A percentile compares a stretch with the other conserved stretches of the same genome.
These are phyloP conservation scores for Leptosphaerulina australis DNA, from an alignment of 2,329 filamentous ascomycete genomes.

Conservation along the genomic window DNA sequence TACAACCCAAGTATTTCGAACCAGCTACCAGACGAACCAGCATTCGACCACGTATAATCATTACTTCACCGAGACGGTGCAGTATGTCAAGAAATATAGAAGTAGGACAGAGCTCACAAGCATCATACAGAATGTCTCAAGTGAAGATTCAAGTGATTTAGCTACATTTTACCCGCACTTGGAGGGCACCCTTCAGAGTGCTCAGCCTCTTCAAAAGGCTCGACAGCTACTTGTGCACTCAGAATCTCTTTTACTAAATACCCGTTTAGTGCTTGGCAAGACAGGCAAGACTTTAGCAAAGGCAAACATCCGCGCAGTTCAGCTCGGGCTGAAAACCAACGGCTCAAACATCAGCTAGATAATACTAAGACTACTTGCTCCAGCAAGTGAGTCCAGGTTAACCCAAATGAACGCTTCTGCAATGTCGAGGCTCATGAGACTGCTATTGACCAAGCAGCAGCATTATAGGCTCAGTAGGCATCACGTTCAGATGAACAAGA, in stretches of 20 bases:
- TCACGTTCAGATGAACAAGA: no score
- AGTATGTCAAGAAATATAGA: conserved; percentile 35
- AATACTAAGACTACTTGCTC: background rate
- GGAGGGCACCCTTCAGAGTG: background rate
- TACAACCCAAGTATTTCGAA: no score
- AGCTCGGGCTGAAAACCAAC: conserved; percentile 14
- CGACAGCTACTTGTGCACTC: background rate
- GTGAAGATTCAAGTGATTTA: no score
- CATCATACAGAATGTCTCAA: no score
- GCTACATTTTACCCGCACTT: background rate
- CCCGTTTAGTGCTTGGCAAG: conserved; percentile 8
- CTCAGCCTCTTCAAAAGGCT: conserved; percentile 10
- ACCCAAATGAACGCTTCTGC: conserved; percentile 21
- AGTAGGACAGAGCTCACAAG: conserved; percentile 28
- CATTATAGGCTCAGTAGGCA: no score
- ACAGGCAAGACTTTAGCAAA: conserved; percentile 15
- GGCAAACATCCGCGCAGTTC: conserved; percentile 12
- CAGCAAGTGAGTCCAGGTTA: conserved; percentile 14
- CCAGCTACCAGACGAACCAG: no score
- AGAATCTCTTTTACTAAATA: background rate
- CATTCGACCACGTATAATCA: conserved; percentile 54
- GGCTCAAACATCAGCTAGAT: conserved; percentile 15
- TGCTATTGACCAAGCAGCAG: conserved; percentile 7
- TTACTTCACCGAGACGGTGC: conserved; percentile 46
- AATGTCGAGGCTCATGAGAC: conserved; percentile 9